Evolutionary conservation across 805 yeast genomes (phyloP).

Genomic region (Blastobotrys robertii): DNA sequence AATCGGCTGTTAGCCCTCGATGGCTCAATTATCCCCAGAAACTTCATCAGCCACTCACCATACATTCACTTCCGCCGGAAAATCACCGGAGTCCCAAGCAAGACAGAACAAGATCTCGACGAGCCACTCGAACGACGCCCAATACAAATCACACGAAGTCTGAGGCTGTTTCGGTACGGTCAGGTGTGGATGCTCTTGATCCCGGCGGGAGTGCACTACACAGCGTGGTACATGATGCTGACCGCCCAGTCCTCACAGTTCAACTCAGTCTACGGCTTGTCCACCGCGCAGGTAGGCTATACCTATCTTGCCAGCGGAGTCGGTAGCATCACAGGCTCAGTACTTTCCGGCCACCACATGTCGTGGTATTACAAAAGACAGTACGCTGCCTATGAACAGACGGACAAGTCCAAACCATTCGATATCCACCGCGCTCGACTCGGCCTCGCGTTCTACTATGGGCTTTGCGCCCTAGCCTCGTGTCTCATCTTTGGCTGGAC

Average conservation of each 20-base stretch:
- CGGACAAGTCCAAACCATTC: constrained; percentile 28
- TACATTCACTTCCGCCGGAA: constrained; percentile 12
- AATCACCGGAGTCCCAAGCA: constrained; percentile 15
- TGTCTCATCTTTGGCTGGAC: constrained; percentile 67
- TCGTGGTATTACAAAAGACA: constrained; percentile 38
- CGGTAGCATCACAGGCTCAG: constrained; percentile 51
- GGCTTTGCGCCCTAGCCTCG: constrained; percentile 32
- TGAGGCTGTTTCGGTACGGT: constrained; percentile 33
- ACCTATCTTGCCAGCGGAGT: constrained; percentile 68
- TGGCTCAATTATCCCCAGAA: constrained; percentile 47
- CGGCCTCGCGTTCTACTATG: constrained; percentile 35
- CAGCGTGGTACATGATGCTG: constrained; percentile 59
- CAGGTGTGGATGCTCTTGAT: constrained; percentile 41
- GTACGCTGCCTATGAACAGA: not conserved
- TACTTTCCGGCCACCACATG: constrained; percentile 46
- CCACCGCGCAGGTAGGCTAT: constrained; percentile 51
- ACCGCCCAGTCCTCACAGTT: constrained; percentile 54
- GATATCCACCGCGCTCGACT: constrained; percentile 48
- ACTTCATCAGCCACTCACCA: constrained; percentile 15
- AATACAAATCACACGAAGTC: constrained; percentile 26
- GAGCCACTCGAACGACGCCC: not conserved
- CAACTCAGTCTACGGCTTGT: constrained; percentile 38
- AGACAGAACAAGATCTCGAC: not conserved
- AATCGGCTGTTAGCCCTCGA: constrained; percentile 61
- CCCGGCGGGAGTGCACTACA: constrained; percentile 53